Evolutionary conservation across 192 early-diverging fungal species (phyloP), one percentile per base, ranked within the genome.

Genomic region (Polychytrium aggregatum): DNA sequence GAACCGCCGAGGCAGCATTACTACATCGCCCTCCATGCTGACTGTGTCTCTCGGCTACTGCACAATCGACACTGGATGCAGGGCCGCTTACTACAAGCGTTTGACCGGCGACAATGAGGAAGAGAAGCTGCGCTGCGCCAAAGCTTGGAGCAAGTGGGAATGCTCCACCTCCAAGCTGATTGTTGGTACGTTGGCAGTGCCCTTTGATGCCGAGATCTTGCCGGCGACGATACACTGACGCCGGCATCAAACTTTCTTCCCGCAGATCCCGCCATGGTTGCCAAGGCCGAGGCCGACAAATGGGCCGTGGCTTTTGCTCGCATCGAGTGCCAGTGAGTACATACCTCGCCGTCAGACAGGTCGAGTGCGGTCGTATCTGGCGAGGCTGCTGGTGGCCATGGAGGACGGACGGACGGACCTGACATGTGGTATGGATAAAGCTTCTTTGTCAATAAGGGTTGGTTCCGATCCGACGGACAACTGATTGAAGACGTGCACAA

Each of bases 291-390:
- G 10, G 64, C 77, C 41, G 70, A 69, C 35, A 60, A 60, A 16
- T 85, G 74, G 71, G 67, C 81, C 3, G 44, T 81, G 26, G 70
- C 64, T 31, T 85, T 85, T 67, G 81, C 83, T 11, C 59, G 83
- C 33, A 85, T 85, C 53, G 83, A 85, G 55, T 75, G 69, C 54
- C n/a, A n/a, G n/a, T n/a, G n/a, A n/a, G n/a, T n/a, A n/a, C n/a
- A n/a, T n/a, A n/a, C n/a, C n/a, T n/a, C n/a, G n/a, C n/a, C n/a
- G n/a, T n/a, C n/a, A n/a, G n/a, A n/a, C n/a, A n/a, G n/a, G n/a
- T n/a, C n/a, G n/a, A n/a, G 44, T 59, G 52, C 14, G 44, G 16
- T 1, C 22, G 1, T 57, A 41, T 34, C 8, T 38, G 1, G 21
- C 16, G 1, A 33, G 17, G 28, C 10, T 17, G 33, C 33, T 21